Conservation (phyloP, 2,329 filamentous ascomycete species). For the Phialophora macrospora region DNA sequence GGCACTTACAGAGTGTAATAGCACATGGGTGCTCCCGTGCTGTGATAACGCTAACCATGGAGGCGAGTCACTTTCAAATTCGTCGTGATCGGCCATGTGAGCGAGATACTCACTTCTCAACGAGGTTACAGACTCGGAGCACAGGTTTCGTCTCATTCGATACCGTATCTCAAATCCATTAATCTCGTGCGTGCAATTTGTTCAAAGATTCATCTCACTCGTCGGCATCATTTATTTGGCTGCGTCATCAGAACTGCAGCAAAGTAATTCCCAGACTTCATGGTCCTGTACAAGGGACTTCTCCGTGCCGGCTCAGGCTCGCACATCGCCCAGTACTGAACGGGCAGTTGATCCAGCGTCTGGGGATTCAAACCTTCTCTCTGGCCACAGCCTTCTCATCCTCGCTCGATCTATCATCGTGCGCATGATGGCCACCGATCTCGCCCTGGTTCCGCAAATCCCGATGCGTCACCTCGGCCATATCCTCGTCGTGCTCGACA, state of each 20-base stretch:
- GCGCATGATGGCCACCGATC: constrained; percentile 3
- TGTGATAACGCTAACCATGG: background rate
- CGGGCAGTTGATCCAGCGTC: background rate
- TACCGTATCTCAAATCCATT: background rate
- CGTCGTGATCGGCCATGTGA: background rate
- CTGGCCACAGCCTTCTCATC: constrained; percentile 33
- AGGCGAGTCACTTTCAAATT: background rate
- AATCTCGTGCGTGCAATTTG: background rate
- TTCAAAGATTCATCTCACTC: background rate
- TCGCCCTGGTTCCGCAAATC: constrained; percentile 30
- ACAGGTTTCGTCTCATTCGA: background rate
- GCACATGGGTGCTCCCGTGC: no score
- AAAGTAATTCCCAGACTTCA: no score
- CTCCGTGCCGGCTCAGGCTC: background rate
- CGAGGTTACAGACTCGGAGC: background rate
- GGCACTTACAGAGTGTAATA: no score
- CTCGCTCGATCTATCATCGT: constrained; percentile 27
- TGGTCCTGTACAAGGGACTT: background rate
- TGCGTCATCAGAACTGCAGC: no score
- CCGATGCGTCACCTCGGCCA: constrained; percentile 47
- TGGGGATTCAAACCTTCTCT: constrained; percentile 21
- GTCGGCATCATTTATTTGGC: background rate
- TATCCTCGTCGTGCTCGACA: constrained; percentile 54
- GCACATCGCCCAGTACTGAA: background rate
- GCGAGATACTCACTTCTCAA: background rate